Evolutionary conservation across 768 basidiomycete species (phyloP).

Genomic region (Amanita rimosa): DNA sequence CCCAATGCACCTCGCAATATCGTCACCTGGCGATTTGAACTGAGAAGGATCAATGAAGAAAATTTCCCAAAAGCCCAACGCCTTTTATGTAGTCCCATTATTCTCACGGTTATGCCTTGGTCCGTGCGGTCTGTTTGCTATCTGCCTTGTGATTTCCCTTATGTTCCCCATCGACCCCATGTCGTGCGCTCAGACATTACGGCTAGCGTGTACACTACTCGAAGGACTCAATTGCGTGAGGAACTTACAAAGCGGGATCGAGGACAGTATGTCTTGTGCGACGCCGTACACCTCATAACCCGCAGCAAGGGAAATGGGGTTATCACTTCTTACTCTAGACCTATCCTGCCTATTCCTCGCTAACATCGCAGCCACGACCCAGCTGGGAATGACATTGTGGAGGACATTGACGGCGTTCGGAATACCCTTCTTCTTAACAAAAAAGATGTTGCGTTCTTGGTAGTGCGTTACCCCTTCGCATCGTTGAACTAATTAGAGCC

Average conservation of each 20-base stretch:
- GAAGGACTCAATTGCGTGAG: too few relatives aligned
- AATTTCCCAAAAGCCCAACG: not conserved
- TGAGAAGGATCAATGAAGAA: slow-evolving; percentile 5
- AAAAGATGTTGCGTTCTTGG: not conserved
- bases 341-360: too few relatives aligned
- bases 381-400: not conserved
- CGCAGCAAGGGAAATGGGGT: not conserved
- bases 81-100: not conserved
- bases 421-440: not conserved
- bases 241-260: too few relatives aligned
- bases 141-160: too few relatives aligned
- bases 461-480: not conserved
- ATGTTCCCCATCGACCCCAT: not conserved
- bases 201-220: too few relatives aligned
- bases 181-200: not conserved
- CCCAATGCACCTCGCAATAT: slow-evolving; percentile 3
- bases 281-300: not conserved
- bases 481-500: not conserved
- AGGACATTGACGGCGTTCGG: not conserved
- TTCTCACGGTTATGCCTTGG: not conserved
- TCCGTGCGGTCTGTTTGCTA: too few relatives aligned
- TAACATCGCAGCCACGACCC: not conserved
- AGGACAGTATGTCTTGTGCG: not conserved
- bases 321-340: too few relatives aligned
- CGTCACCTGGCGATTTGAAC: slow-evolving; percentile 7